Conservation (phyloP, 768 basidiomycete species). For the Strobilomyces confusus region DNA sequence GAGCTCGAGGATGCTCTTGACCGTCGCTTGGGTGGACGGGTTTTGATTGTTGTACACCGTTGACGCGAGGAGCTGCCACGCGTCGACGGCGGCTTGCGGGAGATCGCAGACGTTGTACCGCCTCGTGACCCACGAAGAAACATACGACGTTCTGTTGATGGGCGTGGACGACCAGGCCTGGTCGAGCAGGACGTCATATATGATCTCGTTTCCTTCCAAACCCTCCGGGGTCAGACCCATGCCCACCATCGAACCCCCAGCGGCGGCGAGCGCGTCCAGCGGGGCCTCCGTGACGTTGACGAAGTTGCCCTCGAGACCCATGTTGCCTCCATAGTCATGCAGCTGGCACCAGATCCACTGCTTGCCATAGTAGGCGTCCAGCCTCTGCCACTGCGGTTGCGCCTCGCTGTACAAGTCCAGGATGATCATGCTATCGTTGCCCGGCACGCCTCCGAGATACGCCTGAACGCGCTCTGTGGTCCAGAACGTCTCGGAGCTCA, state of each 20-base stretch:
- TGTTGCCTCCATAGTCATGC: constrained; percentile 37
- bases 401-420: constrained; percentile 40
- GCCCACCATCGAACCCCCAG: constrained; percentile 35
- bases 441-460: constrained; percentile 37
- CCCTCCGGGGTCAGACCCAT: constrained; percentile 39
- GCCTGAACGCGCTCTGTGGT: constrained; percentile 37
- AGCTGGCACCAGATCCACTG: constrained; percentile 42
- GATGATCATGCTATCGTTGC: constrained; percentile 37
- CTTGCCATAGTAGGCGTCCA: constrained; percentile 37
- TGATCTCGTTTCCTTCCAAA: constrained; percentile 41
- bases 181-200: constrained; percentile 40
- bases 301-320: constrained; percentile 38
- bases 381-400: constrained; percentile 40
- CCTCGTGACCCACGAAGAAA: constrained; percentile 33
- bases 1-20: constrained; percentile 38
- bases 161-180: constrained; percentile 38
- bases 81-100: constrained; percentile 25
- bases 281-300: constrained; percentile 32
- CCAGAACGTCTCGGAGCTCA: constrained; percentile 35
- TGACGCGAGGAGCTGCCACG: constrained; percentile 35
- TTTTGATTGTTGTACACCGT: constrained; percentile 39
- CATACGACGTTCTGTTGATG: constrained; percentile 31
- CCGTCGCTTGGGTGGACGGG: constrained; percentile 28
- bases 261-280: constrained; percentile 27
- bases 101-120: constrained; percentile 31